Conservation (phyloP, 495 filamentous ascomycete species). For the Hyaloscypha bicolor region DNA sequence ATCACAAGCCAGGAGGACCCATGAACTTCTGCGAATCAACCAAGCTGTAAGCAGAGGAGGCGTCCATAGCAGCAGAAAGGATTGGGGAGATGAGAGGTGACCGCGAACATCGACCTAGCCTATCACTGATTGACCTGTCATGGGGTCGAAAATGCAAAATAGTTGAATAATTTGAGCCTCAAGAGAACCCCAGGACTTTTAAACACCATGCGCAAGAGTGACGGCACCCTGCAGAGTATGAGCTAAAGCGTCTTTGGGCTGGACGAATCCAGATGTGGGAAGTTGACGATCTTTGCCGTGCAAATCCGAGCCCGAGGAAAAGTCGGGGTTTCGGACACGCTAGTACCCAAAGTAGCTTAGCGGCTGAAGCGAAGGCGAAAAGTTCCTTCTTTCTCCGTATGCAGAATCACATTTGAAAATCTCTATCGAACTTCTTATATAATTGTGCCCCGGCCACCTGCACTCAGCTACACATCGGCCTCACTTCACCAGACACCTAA, state of each 20-base stretch:
- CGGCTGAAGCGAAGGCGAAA: neutral
- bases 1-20: too few species aligned
- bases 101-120: neutral
- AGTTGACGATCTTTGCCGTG: neutral
- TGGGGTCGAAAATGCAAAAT: too few species aligned
- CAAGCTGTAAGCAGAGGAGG: neutral
- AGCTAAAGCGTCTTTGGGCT: neutral
- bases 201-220: neutral
- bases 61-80: neutral
- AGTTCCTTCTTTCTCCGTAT: neutral
- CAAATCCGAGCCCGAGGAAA: neutral
- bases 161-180: neutral
- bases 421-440: neutral
- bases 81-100: neutral
- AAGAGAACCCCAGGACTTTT: neutral
- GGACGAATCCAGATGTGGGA: neutral
- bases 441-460: neutral
- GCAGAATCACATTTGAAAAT: neutral
- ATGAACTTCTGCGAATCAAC: neutral
- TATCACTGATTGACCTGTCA: too few species aligned
- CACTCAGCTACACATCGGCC: neutral
- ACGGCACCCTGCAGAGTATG: neutral
- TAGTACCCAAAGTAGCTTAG: neutral
- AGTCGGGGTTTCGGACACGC: conserved; percentile 1
- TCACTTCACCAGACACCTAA: neutral